Percentiles rank a stretch among this genome's conserved stretches.
phyloP scores from a whole-genome alignment of 2,329 filamentous ascomycete species.

The Gyromitra esculenta region DNA sequence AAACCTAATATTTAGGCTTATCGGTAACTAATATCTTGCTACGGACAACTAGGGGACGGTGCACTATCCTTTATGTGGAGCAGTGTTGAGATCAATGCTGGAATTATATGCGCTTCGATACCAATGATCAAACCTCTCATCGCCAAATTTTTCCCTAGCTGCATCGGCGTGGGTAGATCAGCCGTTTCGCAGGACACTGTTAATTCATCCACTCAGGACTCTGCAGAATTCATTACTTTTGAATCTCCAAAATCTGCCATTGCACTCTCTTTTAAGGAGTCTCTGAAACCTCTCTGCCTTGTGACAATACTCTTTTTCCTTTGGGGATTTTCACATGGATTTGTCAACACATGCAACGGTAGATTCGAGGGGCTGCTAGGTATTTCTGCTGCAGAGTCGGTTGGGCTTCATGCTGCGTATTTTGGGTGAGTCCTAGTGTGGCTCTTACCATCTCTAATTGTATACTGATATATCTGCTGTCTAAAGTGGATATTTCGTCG shows the following conservation, averaged over 20 bases:
- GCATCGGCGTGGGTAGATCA: slow-evolving; percentile 46
- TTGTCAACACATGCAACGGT: slow-evolving; percentile 60
- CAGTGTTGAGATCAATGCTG: slow-evolving; percentile 87
- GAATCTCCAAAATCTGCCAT: slow-evolving; percentile 24
- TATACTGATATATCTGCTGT: neutral
- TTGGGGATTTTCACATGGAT: slow-evolving; percentile 64
- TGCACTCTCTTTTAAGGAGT: slow-evolving; percentile 29
- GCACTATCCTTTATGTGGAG: slow-evolving; percentile 93
- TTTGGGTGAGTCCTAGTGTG: slow-evolving; percentile 19
- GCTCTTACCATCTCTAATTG: slow-evolving; percentile 50
- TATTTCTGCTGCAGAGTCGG: slow-evolving; percentile 22
- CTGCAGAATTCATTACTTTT: slow-evolving; percentile 33
- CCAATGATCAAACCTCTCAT: slow-evolving; percentile 89
- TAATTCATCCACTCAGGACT: neutral
- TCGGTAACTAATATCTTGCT: neutral
- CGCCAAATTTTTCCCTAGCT: slow-evolving; percentile 61
- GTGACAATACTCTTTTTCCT: slow-evolving; percentile 55
- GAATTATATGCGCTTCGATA: slow-evolving; percentile 90
- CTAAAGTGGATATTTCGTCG: slow-evolving; percentile 59
- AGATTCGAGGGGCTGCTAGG: slow-evolving; percentile 32
- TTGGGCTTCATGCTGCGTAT: slow-evolving; percentile 45
- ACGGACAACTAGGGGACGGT: slow-evolving; percentile 69
- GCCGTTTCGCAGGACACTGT: neutral
- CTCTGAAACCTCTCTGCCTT: slow-evolving; percentile 32
- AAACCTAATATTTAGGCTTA: neutral